These are phyloP conservation scores for Cinnamomum micranthum DNA, from an alignment of 164 flowering plant genomes.

Conservation along the genomic window DNA sequence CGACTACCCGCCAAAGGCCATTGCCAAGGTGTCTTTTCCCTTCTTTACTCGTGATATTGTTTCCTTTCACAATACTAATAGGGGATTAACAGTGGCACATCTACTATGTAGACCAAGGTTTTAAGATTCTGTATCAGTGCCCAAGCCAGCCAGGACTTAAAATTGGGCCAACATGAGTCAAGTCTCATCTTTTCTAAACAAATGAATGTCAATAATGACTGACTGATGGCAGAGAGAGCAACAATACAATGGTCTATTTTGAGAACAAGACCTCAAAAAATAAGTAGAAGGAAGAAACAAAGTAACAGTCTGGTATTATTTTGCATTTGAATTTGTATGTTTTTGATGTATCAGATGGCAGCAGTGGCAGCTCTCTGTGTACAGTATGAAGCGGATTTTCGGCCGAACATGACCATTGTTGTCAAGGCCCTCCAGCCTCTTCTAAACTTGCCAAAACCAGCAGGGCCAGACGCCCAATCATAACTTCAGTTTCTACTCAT, in stretches of 20 bases:
- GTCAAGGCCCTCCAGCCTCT: conserved; percentile 80
- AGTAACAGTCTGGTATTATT: no score
- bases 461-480: conserved; percentile 43
- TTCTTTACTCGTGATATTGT: background rate
- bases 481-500: conserved; percentile 8
- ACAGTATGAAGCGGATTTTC: conserved; percentile 81
- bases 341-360: conserved; percentile 42
- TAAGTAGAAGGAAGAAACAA: no score
- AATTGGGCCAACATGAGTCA: no score
- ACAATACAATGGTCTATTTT: no score
- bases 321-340: background rate
- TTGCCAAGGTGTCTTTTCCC: conserved; percentile 65
- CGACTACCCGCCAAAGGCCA: conserved; percentile 85
- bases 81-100: background rate
- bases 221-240: no score
- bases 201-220: no score
- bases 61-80: background rate
- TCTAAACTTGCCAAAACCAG: conserved; percentile 46
- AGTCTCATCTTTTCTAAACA: no score
- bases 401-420: conserved; percentile 84
- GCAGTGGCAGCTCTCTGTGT: conserved; percentile 85
- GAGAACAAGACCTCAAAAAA: no score
- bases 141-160: background rate
- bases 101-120: background rate
- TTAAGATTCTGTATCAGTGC: background rate